phyloP scores from a whole-genome alignment of 2,329 filamentous ascomycete species.

The Tolypocladium pustulatum region DNA sequence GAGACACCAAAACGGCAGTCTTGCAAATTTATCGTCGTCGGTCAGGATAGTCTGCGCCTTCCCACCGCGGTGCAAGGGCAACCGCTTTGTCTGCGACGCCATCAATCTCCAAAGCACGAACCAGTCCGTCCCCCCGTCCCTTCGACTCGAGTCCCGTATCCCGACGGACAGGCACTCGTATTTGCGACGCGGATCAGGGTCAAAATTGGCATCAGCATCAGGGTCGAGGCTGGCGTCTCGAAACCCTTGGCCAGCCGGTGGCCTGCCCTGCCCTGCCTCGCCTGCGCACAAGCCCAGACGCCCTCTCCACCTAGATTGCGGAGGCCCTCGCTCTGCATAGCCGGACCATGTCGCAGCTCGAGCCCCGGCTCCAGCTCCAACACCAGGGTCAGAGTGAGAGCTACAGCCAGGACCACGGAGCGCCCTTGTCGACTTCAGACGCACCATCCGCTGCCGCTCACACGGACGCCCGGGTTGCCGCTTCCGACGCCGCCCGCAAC shows the following conservation, averaged over 20 bases:
- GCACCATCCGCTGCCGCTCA: background rate
- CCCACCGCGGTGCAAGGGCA: background rate
- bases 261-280: background rate
- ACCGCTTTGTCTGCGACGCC: background rate
- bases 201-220: constrained; percentile 6
- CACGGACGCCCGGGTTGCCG: background rate
- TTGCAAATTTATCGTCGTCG: background rate
- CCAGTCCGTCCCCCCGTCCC: background rate
- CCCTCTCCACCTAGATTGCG: constrained; percentile 2
- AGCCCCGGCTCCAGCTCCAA: constrained; percentile 28
- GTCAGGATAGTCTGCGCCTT: background rate
- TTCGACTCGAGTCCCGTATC: background rate
- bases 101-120: background rate
- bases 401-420: background rate
- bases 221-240: constrained; percentile 21
- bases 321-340: constrained; percentile 7
- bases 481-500: background rate
- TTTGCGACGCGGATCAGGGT: constrained; percentile 39
- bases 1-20: background rate
- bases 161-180: constrained; percentile 5
- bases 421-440: background rate
- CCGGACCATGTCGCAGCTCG: constrained; percentile 42
- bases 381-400: constrained; percentile 1
- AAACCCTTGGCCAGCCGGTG: constrained; percentile 15
- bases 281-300: background rate